A percentile compares a stretch with the other conserved stretches of the same genome.
Conservation (phyloP, 805 yeast genomes). For the Millerago galiae region DNA sequence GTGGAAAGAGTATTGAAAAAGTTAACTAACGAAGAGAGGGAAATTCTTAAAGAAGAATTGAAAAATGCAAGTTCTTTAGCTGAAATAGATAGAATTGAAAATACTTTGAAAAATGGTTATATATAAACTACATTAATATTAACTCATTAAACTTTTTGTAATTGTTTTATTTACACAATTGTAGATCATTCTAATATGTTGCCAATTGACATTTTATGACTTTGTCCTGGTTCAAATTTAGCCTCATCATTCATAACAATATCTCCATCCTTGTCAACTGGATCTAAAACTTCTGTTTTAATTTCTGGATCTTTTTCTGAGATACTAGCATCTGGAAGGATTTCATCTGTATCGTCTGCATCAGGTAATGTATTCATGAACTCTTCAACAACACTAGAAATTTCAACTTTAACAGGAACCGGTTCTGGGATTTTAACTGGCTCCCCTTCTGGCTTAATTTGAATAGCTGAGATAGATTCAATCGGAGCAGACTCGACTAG, state of each 20-base stretch:
- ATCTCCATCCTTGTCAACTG: not conserved
- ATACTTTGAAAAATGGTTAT: constrained; percentile 37
- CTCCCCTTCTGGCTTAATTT: too few species aligned
- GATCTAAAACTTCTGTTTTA: not conserved
- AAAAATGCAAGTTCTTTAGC: constrained; percentile 59
- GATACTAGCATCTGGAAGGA: not conserved
- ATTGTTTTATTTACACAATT: not conserved
- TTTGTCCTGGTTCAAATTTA: constrained; percentile 7
- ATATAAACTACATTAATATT: not conserved
- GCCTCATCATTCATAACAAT: constrained; percentile 8
- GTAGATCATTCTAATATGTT: constrained; percentile 14
- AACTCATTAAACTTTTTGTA: not conserved
- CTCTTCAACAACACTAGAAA: too few species aligned
- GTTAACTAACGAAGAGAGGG: constrained; percentile 49
- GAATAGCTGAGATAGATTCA: too few species aligned
- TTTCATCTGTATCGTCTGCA: not conserved
- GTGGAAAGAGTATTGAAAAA: constrained; percentile 34
- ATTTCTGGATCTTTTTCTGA: not conserved
- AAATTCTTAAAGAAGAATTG: constrained; percentile 45
- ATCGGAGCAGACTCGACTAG: too few species aligned
- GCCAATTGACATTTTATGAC: constrained; percentile 19
- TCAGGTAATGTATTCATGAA: too few species aligned
- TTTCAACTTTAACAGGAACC: too few species aligned
- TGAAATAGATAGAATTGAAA: constrained; percentile 70
- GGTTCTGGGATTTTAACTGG: too few species aligned